Conservation (phyloP, 106 monocot genomes). For the Acorus gramineus region DNA sequence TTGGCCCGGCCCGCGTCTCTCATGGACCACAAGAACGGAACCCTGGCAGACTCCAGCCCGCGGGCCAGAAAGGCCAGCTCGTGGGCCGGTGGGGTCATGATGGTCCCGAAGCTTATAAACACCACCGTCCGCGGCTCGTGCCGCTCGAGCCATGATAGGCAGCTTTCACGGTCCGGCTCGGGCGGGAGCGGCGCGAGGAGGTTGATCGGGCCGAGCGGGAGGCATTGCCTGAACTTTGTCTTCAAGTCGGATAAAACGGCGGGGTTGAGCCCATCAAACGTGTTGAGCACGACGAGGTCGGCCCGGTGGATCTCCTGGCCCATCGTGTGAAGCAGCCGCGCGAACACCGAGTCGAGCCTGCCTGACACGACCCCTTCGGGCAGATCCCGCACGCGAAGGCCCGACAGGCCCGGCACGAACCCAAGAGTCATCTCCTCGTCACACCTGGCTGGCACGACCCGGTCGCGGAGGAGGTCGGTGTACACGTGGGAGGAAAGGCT, state of each 20-base stretch:
- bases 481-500: slow-evolving; percentile 10
- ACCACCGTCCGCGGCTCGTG: slow-evolving; percentile 1
- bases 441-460: background rate
- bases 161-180: background rate
- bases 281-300: slow-evolving; percentile 36
- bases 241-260: slow-evolving; percentile 9
- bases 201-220: slow-evolving; percentile 45
- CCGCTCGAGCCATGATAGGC: slow-evolving; percentile 4
- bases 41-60: slow-evolving; percentile 2
- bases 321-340: slow-evolving; percentile 36
- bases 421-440: slow-evolving; percentile 18
- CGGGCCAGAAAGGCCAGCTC: background rate
- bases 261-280: slow-evolving; percentile 36
- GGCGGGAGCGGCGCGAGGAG: slow-evolving; percentile 8
- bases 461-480: slow-evolving; percentile 13
- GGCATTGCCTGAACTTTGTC: slow-evolving; percentile 16
- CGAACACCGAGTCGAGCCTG: slow-evolving; percentile 17
- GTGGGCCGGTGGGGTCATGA: background rate
- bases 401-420: slow-evolving; percentile 44
- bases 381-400: slow-evolving; percentile 39
- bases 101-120: slow-evolving; percentile 1
- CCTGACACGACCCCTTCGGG: slow-evolving; percentile 45
- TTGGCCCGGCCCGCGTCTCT: background rate
- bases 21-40: background rate
- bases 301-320: slow-evolving; percentile 24